Conservation (phyloP, 2,329 filamentous ascomycete species). For the Metarhizium brunneum region DNA sequence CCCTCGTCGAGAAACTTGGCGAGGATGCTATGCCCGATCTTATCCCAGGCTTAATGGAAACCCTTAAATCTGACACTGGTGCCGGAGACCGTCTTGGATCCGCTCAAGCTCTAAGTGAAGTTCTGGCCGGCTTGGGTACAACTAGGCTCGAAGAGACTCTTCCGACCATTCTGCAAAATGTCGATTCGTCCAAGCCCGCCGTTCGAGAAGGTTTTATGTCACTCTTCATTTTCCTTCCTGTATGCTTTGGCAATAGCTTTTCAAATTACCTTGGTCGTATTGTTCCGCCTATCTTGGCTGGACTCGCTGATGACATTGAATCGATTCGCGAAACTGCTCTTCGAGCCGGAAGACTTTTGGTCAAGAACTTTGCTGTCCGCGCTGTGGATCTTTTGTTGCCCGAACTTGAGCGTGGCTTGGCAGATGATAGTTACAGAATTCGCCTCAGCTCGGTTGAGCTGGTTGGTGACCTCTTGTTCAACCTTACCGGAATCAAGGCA, state of each 20-base stretch:
- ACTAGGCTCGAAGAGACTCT: slow-evolving; percentile 88
- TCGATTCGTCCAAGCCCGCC: slow-evolving; percentile 78
- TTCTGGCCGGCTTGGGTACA: slow-evolving; percentile 89
- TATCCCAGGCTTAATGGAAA: slow-evolving; percentile 95
- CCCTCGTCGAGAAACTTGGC: slow-evolving; percentile 94
- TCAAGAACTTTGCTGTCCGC: slow-evolving; percentile 96
- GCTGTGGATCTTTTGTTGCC: slow-evolving; percentile 90
- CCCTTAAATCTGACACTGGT: slow-evolving; percentile 92
- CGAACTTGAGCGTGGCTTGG: slow-evolving; percentile 88
- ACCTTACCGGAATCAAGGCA: slow-evolving; percentile 85
- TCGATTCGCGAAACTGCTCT: slow-evolving; percentile 95
- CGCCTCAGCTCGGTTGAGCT: slow-evolving; percentile 96
- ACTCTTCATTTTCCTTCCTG: slow-evolving; percentile 96
- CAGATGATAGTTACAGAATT: slow-evolving; percentile 96
- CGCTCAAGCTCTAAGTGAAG: slow-evolving; percentile 91
- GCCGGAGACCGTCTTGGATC: slow-evolving; percentile 94
- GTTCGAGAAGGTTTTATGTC: slow-evolving; percentile 99
- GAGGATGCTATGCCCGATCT: slow-evolving; percentile 95
- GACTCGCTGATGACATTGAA: slow-evolving; percentile 91
- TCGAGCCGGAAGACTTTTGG: slow-evolving; percentile 82
- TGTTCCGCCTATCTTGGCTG: slow-evolving; percentile 88
- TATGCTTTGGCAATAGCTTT: slow-evolving; percentile 98
- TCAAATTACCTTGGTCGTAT: slow-evolving; percentile 91
- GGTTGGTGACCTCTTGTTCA: slow-evolving; percentile 94
- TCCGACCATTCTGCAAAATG: slow-evolving; percentile 92